A percentile compares a stretch with the other conserved stretches of the same genome.
These are phyloP conservation scores for Leccinum rimulosum DNA, from an alignment of 768 basidiomycete species.

Conservation along the genomic window DNA sequence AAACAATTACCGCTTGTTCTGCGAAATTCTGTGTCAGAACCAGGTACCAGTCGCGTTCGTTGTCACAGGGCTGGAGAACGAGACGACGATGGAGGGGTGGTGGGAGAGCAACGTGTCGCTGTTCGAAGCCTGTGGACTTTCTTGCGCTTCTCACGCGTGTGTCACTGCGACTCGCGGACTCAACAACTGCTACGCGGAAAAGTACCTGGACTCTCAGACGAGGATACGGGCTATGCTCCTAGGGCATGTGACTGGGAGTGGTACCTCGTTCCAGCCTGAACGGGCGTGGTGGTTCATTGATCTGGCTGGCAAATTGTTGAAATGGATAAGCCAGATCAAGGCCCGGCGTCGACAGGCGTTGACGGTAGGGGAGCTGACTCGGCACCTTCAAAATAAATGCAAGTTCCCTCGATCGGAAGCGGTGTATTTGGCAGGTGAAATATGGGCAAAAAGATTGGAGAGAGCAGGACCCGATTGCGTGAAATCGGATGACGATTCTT, in stretches of 20 bases:
- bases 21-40: constrained; percentile 29
- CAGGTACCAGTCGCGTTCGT: constrained; percentile 32
- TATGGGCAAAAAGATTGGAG: constrained; percentile 24
- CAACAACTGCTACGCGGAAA: constrained; percentile 20
- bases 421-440: constrained; percentile 20
- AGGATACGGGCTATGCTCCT: constrained; percentile 24
- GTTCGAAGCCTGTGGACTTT: constrained; percentile 29
- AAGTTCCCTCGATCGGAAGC: constrained; percentile 22
- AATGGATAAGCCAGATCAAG: constrained; percentile 20
- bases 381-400: constrained; percentile 25
- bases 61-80: constrained; percentile 34
- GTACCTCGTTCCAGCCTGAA: constrained; percentile 22
- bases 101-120: constrained; percentile 31
- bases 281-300: constrained; percentile 25
- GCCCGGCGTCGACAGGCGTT: constrained; percentile 11
- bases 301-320: constrained; percentile 18
- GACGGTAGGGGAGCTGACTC: constrained; percentile 19
- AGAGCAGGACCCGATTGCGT: constrained; percentile 22
- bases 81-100: constrained; percentile 33
- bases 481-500: constrained; percentile 18
- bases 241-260: constrained; percentile 13
- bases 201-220: constrained; percentile 34
- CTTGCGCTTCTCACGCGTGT: constrained; percentile 36
- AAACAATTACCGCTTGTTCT: constrained; percentile 33
- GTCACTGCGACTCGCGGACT: constrained; percentile 35